Conservation (phyloP, 164 flowering plant genomes). For the Chimonanthus salicifolius region DNA sequence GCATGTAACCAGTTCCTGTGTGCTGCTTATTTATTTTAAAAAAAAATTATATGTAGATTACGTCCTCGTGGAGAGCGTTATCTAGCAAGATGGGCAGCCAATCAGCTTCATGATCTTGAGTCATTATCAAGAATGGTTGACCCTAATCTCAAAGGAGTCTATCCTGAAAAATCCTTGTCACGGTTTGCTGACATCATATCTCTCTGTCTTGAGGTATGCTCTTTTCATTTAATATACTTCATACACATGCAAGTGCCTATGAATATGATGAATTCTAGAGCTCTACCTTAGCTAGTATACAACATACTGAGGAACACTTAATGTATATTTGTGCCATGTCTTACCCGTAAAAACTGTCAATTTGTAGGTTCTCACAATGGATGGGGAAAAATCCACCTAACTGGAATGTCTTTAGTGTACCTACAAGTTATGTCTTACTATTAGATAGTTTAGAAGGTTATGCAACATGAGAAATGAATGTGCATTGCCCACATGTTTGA, state of each 20-base stretch:
- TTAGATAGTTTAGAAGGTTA: too few species aligned
- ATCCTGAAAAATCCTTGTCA: slow-evolving; percentile 87
- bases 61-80: slow-evolving; percentile 67
- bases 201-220: slow-evolving; percentile 76
- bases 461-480: too few species aligned
- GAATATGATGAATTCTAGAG: background rate
- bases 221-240: background rate
- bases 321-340: too few species aligned
- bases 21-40: background rate
- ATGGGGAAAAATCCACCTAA: too few species aligned
- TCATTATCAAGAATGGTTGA: slow-evolving; percentile 88
- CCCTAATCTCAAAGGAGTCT: slow-evolving; percentile 67
- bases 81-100: slow-evolving; percentile 88
- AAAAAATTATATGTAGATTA: slow-evolving; percentile 29
- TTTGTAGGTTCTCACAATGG: too few species aligned
- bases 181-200: slow-evolving; percentile 84
- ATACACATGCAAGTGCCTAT: background rate
- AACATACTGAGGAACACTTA: background rate
- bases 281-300: background rate
- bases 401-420: too few species aligned
- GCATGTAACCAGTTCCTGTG: background rate
- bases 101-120: slow-evolving; percentile 92
- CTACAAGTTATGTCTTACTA: too few species aligned
- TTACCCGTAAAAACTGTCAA: too few species aligned
- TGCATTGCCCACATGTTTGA: too few species aligned